Evolutionary conservation across 129 eudicot genomes (phyloP).

Genomic region (Ambrosia artemisiifolia): DNA sequence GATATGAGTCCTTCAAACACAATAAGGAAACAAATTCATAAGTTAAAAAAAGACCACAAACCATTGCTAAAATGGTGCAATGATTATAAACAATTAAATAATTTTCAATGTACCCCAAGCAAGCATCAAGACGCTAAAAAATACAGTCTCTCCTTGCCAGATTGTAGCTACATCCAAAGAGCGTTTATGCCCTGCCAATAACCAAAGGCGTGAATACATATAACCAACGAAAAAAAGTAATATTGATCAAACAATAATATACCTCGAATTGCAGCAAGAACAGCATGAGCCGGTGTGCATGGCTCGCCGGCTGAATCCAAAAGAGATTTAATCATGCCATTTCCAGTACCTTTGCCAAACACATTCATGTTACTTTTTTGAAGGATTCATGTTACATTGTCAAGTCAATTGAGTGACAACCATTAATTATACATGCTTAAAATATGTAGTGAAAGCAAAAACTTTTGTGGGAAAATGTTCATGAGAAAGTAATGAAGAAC

Average conservation of each 20-base stretch:
- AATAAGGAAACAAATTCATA: constrained; percentile 3
- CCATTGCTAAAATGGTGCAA: not conserved
- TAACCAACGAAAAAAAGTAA: not conserved
- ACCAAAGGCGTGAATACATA: not conserved
- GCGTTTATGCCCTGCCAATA: constrained; percentile 74
- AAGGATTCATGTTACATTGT: constrained; percentile 12
- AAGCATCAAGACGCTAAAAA: constrained; percentile 81
- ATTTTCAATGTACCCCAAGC: constrained; percentile 78
- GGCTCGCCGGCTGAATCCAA: constrained; percentile 82
- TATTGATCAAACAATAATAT: not conserved
- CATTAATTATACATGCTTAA: not conserved
- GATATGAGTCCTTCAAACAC: constrained; percentile 66
- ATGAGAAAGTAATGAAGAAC: constrained; percentile 36
- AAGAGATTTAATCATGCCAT: constrained; percentile 95
- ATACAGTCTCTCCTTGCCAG: constrained; percentile 67
- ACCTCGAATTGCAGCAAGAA: constrained; percentile 78
- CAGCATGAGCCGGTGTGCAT: constrained; percentile 66
- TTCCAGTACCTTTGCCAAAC: constrained; percentile 79
- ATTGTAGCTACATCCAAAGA: constrained; percentile 83
- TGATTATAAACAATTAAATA: not conserved
- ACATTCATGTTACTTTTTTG: constrained; percentile 14
- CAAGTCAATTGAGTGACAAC: constrained; percentile 7
- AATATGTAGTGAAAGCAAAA: not conserved
- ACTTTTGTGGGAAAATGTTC: not conserved
- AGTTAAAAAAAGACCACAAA: not conserved